Evolutionary conservation across 2,329 filamentous ascomycete genomes (phyloP).

Genomic region (Cordyceps fumosorosea): DNA sequence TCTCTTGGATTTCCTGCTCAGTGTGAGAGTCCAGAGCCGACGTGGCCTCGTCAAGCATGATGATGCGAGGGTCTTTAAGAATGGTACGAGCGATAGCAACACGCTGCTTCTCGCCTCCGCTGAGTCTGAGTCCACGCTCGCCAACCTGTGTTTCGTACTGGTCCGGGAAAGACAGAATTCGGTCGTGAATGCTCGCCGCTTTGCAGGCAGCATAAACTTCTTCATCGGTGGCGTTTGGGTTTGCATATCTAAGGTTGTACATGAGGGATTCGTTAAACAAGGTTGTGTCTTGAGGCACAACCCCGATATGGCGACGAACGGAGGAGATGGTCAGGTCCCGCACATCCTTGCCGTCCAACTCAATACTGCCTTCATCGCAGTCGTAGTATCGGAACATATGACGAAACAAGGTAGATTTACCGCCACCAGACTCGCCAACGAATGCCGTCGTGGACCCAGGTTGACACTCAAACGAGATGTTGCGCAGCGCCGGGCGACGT

Average conservation of each 20-base stretch:
- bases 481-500: constrained; percentile 76
- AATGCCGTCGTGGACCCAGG: constrained; percentile 93
- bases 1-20: constrained; percentile 86
- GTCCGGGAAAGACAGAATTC: constrained; percentile 82
- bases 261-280: constrained; percentile 91
- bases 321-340: constrained; percentile 87
- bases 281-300: constrained; percentile 94
- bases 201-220: constrained; percentile 76
- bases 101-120: constrained; percentile 87
- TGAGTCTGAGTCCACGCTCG: constrained; percentile 78
- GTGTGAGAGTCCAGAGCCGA: constrained; percentile 88
- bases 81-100: constrained; percentile 92
- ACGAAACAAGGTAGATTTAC: constrained; percentile 94
- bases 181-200: constrained; percentile 87
- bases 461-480: constrained; percentile 75
- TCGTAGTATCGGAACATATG: constrained; percentile 97
- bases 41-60: constrained; percentile 88
- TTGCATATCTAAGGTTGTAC: constrained; percentile 91
- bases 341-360: constrained; percentile 78
- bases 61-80: constrained; percentile 84
- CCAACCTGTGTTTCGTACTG: constrained; percentile 86
- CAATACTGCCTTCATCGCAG: constrained; percentile 68
- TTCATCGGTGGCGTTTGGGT: constrained; percentile 71
- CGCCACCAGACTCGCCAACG: constrained; percentile 92
- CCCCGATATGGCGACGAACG: constrained; percentile 83